These are phyloP conservation scores for Geum urbanum DNA, from an alignment of 306 rosid species.

Conservation along the genomic window DNA sequence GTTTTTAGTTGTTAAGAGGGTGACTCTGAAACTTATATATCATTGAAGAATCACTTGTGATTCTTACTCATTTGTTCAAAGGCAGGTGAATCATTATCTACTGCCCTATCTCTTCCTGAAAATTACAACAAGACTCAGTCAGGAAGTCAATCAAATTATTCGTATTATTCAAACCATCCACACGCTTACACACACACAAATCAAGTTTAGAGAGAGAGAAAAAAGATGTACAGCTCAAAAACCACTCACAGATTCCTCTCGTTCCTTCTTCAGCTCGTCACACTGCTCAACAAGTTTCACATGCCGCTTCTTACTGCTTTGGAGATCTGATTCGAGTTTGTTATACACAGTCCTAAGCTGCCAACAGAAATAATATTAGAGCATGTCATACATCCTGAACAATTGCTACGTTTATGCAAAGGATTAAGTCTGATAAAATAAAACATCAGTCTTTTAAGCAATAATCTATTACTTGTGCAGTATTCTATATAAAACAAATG, in stretches of 20 bases:
- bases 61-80: slow-evolving; percentile 82
- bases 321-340: slow-evolving; percentile 78
- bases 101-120: slow-evolving; percentile 69
- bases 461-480: no score
- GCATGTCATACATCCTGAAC: no score
- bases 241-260: slow-evolving; percentile 84
- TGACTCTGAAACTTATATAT: slow-evolving; percentile 9
- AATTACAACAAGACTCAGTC: slow-evolving; percentile 22
- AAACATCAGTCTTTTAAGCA: no score
- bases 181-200: background rate
- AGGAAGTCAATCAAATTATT: slow-evolving; percentile 8
- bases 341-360: slow-evolving; percentile 74
- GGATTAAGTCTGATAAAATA: no score
- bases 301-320: slow-evolving; percentile 52
- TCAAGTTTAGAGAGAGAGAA: slow-evolving; percentile 21
- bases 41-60: slow-evolving; percentile 21
- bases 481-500: no score
- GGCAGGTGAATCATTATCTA: slow-evolving; percentile 95
- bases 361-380: background rate
- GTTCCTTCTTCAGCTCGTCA: slow-evolving; percentile 65
- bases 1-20: background rate
- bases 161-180: slow-evolving; percentile 5
- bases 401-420: no score
- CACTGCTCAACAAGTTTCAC: slow-evolving; percentile 63
- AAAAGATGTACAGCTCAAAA: background rate